Conservation (phyloP, 805 yeast species). For the Kodamaea restingae region DNA sequence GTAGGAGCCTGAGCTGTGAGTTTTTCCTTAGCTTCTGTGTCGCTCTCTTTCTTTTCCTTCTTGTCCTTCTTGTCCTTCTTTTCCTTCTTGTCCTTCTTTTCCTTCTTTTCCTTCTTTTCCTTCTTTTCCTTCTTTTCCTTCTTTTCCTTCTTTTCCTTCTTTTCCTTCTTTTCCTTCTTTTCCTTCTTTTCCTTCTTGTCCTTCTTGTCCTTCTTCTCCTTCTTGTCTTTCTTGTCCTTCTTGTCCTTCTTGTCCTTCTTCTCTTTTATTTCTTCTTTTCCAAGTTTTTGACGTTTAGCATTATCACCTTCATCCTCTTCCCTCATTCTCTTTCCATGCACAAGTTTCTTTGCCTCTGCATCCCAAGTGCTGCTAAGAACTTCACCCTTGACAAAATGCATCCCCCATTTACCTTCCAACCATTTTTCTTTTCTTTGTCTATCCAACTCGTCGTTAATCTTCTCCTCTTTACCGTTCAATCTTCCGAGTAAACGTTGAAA, state of each 20-base stretch:
- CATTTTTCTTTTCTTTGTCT: slow-evolving; percentile 64
- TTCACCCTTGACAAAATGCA: slow-evolving; percentile 83
- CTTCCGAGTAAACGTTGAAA: slow-evolving; percentile 88
- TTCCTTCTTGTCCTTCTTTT: slow-evolving; percentile 23
- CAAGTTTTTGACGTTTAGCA: slow-evolving; percentile 12
- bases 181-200: slow-evolving; percentile 18
- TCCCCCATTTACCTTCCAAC: slow-evolving; percentile 84
- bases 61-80: slow-evolving; percentile 13
- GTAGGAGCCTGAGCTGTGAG: slow-evolving; percentile 12
- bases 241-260: slow-evolving; percentile 24
- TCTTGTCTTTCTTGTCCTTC: slow-evolving; percentile 21
- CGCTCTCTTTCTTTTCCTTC: slow-evolving; percentile 11
- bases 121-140: slow-evolving; percentile 23
- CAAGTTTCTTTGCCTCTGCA: slow-evolving; percentile 36
- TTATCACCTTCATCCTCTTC: slow-evolving; percentile 15
- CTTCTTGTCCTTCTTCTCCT: slow-evolving; percentile 13
- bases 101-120: slow-evolving; percentile 24
- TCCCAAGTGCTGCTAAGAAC: slow-evolving; percentile 83
- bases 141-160: slow-evolving; percentile 19
- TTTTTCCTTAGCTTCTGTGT: slow-evolving; percentile 13
- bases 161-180: slow-evolving; percentile 23
- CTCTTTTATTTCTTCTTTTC: slow-evolving; percentile 15
- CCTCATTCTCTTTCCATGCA: slow-evolving; percentile 14
- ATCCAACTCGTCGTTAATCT: slow-evolving; percentile 60
- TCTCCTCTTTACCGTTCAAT: slow-evolving; percentile 79